Evolutionary conservation across 768 basidiomycete genomes (phyloP), one percentile per base, ranked within the genome.

Genomic region (Gloeopeniophorella convolvens): DNA sequence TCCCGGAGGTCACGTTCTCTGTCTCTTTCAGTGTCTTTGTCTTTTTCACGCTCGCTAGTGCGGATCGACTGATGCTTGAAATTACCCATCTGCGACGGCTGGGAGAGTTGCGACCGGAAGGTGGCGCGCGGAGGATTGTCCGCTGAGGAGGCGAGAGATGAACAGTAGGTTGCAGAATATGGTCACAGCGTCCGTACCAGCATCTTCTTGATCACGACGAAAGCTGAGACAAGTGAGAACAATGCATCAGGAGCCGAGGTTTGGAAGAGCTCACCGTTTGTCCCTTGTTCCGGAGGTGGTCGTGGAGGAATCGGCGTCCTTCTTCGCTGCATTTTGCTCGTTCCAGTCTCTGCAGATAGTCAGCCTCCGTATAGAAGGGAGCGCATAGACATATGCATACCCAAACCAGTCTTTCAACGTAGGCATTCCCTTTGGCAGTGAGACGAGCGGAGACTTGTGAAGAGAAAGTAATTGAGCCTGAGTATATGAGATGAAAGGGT

Each of bases 21-120:
- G 24, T 76, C 75, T 48, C 66, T 68, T 50, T 75, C 82, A 7
- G 65, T 26, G 10, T 70, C 69, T 39, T 62, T 63, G 28, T 70
- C 70, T 37, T 59, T 55, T 15, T 67, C 67, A 32, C 82, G 76
- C 64, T 87, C 85, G 35, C 70, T 73, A 13, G 78, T 71, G 45
- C 87, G 85, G 59, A 84, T 68, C 10, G 89, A 88, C 58, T 92
- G 89, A 61, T 91, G 89, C 63, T 89, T 87, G 66, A 92, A 92
- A 63, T 89, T 90, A 41, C 89, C 89, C 89, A 92, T 92, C 69
- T 91, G 89, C 30, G 89, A 88, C 23, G 88, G 86, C 60, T 92
- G 89, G 21, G 85, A 78, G 42, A 85, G 70, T 12, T 79, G 72
- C 11, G 86, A 76, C 26, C 86, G 79, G 62, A 89, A 90, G 6